These are phyloP conservation scores for Fraxinus pennsylvanica DNA, from an alignment of 257 asterid genomes.

Conservation along the genomic window DNA sequence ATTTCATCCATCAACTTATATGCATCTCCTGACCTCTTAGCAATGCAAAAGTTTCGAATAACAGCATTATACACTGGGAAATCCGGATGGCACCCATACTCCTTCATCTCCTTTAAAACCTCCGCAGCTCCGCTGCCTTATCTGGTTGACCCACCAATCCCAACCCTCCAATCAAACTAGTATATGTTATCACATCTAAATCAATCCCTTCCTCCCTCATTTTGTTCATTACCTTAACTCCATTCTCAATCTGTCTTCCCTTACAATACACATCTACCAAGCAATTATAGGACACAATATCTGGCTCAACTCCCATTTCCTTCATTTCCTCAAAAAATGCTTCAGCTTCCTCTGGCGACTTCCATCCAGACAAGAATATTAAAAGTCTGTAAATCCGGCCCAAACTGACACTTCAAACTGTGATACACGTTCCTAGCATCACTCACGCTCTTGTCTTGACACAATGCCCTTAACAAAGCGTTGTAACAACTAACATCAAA, in stretches of 20 bases:
- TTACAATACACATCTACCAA: slow-evolving; percentile 85
- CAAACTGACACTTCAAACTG: slow-evolving; percentile 66
- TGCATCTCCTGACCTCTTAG: slow-evolving; percentile 70
- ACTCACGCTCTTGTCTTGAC: slow-evolving; percentile 85
- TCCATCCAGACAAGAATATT: slow-evolving; percentile 87
- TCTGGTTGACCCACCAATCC: slow-evolving; percentile 91
- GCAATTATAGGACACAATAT: slow-evolving; percentile 79
- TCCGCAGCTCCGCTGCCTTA: slow-evolving; percentile 76
- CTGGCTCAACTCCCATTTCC: slow-evolving; percentile 71
- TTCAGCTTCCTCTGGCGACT: slow-evolving; percentile 71
- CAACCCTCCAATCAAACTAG: slow-evolving; percentile 83
- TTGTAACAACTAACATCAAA: slow-evolving; percentile 68
- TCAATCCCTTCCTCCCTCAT: slow-evolving; percentile 70
- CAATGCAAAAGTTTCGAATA: slow-evolving; percentile 84
- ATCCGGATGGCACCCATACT: slow-evolving; percentile 81
- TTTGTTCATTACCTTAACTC: slow-evolving; percentile 47
- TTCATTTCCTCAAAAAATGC: slow-evolving; percentile 68
- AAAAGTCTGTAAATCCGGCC: slow-evolving; percentile 74
- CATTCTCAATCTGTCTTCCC: slow-evolving; percentile 74
- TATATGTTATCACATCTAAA: slow-evolving; percentile 80
- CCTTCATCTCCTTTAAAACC: slow-evolving; percentile 85
- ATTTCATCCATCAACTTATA: slow-evolving; percentile 71
- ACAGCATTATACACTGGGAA: slow-evolving; percentile 87
- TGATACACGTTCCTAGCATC: slow-evolving; percentile 87
- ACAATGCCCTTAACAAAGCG: slow-evolving; percentile 70